phyloP scores from a whole-genome alignment of 495 filamentous ascomycete genomes.

The Platismatia glauca region DNA sequence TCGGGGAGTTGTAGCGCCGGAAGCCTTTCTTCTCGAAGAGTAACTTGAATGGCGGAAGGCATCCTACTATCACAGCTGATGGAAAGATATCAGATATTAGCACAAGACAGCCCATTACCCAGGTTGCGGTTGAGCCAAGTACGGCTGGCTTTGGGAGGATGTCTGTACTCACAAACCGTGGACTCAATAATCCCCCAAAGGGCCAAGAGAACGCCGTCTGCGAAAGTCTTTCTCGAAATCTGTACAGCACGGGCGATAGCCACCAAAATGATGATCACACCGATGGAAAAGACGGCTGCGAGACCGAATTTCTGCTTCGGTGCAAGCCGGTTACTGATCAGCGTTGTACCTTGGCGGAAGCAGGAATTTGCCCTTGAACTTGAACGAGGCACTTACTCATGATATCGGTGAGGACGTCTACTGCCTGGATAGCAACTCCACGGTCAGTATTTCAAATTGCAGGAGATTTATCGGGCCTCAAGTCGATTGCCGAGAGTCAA shows the following conservation, averaged over 20 bases:
- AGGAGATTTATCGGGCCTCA: too few species aligned
- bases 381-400: conserved; percentile 6
- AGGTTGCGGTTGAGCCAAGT: not conserved
- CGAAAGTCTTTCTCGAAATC: conserved; percentile 24
- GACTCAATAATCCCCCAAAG: conserved; percentile 32
- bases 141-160: not conserved
- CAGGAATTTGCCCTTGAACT: too few species aligned
- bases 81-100: not conserved
- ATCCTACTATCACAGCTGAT: conserved; percentile 40
- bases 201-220: conserved; percentile 25
- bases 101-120: not conserved
- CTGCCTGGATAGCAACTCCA: not conserved
- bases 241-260: conserved; percentile 29
- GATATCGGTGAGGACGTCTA: conserved; percentile 7
- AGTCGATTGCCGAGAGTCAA: too few species aligned
- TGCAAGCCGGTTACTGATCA: conserved; percentile 19
- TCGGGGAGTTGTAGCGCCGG: not conserved
- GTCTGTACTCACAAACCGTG: conserved; percentile 26
- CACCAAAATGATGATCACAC: conserved; percentile 28
- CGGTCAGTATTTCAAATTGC: too few species aligned
- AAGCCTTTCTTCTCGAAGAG: conserved; percentile 9
- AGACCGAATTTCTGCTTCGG: conserved; percentile 30
- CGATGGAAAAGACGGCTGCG: conserved; percentile 29
- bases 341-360: not conserved
- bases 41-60: conserved; percentile 40